Evolutionary conservation across 225 moss, liverwort and hornwort genomes (phyloP).

Genomic region (Antitrichia curtipendula): DNA sequence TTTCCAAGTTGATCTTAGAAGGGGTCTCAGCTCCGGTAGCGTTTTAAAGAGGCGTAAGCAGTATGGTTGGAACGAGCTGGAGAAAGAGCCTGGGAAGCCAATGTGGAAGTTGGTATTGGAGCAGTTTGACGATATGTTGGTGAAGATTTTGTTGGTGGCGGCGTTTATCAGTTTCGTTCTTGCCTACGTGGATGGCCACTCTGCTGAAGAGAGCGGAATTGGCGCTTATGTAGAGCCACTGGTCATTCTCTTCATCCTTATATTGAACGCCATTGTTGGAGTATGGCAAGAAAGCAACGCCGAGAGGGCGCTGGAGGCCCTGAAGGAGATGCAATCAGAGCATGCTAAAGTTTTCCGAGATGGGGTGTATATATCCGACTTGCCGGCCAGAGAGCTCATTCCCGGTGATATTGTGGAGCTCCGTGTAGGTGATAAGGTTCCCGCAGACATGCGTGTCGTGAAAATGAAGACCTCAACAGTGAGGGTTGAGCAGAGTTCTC

Average conservation of each 20-base stretch:
- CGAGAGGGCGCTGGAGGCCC: conserved; percentile 74
- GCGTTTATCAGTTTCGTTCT: conserved; percentile 73
- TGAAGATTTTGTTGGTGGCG: conserved; percentile 70
- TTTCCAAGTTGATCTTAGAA: conserved; percentile 57
- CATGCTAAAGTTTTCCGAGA: conserved; percentile 60
- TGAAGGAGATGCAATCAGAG: conserved; percentile 97
- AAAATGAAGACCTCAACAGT: conserved; percentile 73
- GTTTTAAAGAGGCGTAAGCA: conserved; percentile 43
- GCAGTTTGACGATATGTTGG: conserved; percentile 95
- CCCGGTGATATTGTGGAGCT: conserved; percentile 92
- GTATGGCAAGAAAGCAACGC: conserved; percentile 99
- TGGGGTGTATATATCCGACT: conserved; percentile 41
- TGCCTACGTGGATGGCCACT: conserved; percentile 65
- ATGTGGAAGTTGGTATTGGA: conserved; percentile 95
- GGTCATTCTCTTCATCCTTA: conserved; percentile 83
- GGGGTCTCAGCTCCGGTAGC: conserved; percentile 39
- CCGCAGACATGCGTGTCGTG: conserved; percentile 85
- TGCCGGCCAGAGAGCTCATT: conserved; percentile 76
- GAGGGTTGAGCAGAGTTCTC: conserved; percentile 81
- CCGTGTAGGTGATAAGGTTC: conserved; percentile 89
- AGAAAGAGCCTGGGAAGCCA: conserved; percentile 78
- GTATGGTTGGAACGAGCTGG: conserved; percentile 83
- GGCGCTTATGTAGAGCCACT: conserved; percentile 82
- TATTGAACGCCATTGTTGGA: conserved; percentile 88
- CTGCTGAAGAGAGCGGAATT: conserved; percentile 30